Evolutionary conservation across 192 early-diverging fungal genomes (phyloP), one percentile per base, ranked within the genome.

Genomic region (Dissophora ornata): DNA sequence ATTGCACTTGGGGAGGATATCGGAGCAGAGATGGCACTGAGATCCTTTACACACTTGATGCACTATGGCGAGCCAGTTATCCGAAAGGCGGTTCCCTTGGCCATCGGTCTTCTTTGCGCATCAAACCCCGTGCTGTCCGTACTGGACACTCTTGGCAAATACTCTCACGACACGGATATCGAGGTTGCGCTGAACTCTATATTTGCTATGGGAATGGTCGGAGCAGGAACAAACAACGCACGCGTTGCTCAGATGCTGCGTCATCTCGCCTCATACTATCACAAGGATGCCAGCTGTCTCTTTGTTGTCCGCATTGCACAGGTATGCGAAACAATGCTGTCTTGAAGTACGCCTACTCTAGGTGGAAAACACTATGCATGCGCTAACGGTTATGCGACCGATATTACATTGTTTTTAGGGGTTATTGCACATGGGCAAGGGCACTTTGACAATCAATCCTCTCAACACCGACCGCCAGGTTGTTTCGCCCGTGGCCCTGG

Each of bases 181-280:
- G 92, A 97, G 32, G 97, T 99, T 38, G 93, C 98, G 9, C 82
- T 93, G 29, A 97, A 93, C 80, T 97, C 98, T 15, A 94, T 98
- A 46, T 97, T 99, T 84, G 96, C 97, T 25, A 97, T 99, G 97
- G 98, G 98, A 57, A 81, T 98, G 53, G 93, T 99, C 19, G 98
- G 98, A 22, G 97, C 97, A 5, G 98, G 98, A 48, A 98, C 98
- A 18, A 99, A 99, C 88, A 98, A 99, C 79, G 98, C 98, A 13
- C 90, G 98, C 30, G 83, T 99, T 36, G 97, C 95, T 42, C 98
- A 99, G 84, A 95, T 98, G 89, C 82, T 99, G 62, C 87, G 98
- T 55, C 96, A 98, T 79, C 84, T 99, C 26, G 97, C 97, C 11
- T 89, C 93, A 19, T 99, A 95, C 86, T 98, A 99, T 82, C 89